A percentile compares a stretch with the other conserved stretches of the same genome.
Conservation (phyloP, 345 rosid genomes). For the Toxicodendron radicans region DNA sequence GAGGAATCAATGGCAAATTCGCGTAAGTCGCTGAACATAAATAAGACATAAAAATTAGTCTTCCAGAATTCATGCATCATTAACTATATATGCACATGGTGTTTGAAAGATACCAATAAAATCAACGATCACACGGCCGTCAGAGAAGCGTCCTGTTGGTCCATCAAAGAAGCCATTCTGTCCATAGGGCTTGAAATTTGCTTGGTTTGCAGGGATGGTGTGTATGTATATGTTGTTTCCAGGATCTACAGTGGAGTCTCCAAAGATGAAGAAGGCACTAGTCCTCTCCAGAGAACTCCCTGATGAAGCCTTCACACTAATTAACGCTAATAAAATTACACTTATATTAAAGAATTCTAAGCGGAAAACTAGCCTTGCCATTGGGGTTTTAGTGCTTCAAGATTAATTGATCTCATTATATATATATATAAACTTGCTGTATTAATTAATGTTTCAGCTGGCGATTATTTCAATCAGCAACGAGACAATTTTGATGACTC, state of each 20-base stretch:
- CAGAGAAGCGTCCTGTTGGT: slow-evolving; percentile 56
- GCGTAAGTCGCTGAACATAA: slow-evolving; percentile 45
- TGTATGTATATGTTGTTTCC: slow-evolving; percentile 59
- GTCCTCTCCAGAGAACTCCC: slow-evolving; percentile 4
- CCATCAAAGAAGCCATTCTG: slow-evolving; percentile 35
- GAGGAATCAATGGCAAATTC: slow-evolving; percentile 49
- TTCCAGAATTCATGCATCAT: neutral
- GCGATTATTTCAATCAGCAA: neutral
- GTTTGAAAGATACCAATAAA: slow-evolving; percentile 35
- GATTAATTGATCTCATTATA: neutral
- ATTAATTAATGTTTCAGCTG: neutral
- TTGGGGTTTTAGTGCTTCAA: neutral
- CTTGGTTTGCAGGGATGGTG: slow-evolving; percentile 38
- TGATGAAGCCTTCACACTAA: slow-evolving; percentile 5
- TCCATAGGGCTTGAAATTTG: slow-evolving; percentile 47
- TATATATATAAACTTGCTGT: neutral
- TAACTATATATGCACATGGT: neutral
- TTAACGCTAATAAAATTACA: neutral
- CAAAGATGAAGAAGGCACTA: slow-evolving; percentile 47
- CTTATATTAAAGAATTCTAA: neutral
- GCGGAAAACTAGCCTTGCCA: slow-evolving; percentile 15
- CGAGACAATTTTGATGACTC: neutral
- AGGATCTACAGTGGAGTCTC: slow-evolving; percentile 52
- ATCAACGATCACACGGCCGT: slow-evolving; percentile 54
- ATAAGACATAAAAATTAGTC: neutral